Evolutionary conservation across 2,329 filamentous ascomycete species (phyloP), one percentile per base, ranked within the genome.

Genomic region (Malbranchea zuffiana): DNA sequence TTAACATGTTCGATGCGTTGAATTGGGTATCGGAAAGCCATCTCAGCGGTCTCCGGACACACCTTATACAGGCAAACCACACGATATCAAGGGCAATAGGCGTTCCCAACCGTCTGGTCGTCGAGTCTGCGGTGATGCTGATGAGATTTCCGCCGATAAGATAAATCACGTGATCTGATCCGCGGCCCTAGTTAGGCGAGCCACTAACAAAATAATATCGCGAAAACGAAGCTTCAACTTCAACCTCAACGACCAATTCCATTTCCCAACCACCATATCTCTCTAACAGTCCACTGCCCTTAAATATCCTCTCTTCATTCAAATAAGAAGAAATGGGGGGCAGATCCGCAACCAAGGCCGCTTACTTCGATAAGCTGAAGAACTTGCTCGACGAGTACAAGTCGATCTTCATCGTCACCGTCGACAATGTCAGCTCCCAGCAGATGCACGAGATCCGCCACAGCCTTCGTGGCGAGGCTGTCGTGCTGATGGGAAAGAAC

Each of bases 381-480:
- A 68, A 67, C 69, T 79, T 96, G 67, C 81, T 98, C 67, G 84
- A 96, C 74, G 80, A 86, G 67, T 96, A 92, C 82, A 78, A 78
- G 67, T 88, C 82, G 62, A 82, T 96, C 74, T 96, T 98, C 84
- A 87, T 98, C 68, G 87, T 94, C 67, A 78, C 64, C 63, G 81
- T 88, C 63, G 84, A 96, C 85, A 98, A 96, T 98, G 90, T 98
- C 79, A 85, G 81, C 68, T 98, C 90, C 56, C 90, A 98, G 80
- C 92, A 98, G 80, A 98, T 98, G 92, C 90, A 98, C 84, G 90
- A 98, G 79, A 96, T 98, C 68, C 83, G 90, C 67, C 71, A 80
- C 60, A 70, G 84, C 59, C 82, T 98, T 66, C 87, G 90, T 66
- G 81, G 80, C 47, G 71, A 93, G 69, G 87, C 78, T 69, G 82